Evolutionary conservation across 2,329 filamentous ascomycete species (phyloP), one percentile per base, ranked within the genome.

Genomic region (Didymella arachidicola): DNA sequence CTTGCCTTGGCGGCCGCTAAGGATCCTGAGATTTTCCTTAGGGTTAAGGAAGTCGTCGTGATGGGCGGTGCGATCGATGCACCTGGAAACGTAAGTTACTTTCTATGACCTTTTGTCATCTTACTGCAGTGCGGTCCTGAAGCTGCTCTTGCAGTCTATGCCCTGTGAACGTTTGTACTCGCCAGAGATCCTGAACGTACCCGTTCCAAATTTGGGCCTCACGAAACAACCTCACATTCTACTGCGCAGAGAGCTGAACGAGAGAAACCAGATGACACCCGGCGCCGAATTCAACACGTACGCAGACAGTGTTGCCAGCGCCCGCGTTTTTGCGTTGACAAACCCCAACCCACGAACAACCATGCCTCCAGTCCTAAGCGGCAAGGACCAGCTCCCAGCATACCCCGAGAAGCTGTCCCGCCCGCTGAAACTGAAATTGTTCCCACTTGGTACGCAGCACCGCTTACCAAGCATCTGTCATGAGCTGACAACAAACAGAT

Each of bases 261-360:
- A 51, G 16, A 67, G 67, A 46, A 79, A 79, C 60, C 76, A 83
- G 81, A 84, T 88, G 65, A 89, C 86, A 0, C 94, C 95, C 1
- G 86, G 89, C 12, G 92, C 91, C 62, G 95, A 99, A 76, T 99
- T 99, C 85, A 99, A 99, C 81, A 90, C 90, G 57, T 96, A 92
- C 72, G 93, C 95, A 57, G 96, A 99, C 63, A 76, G 77, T 46
- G 70, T 82, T 51, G 81, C 81, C 29, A 78, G 80, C 7, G 81
- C 81, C 1, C 75, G 81, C 42, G 69, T 83, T 32, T 82, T 81
- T 55, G 80, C 81, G 1, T 72, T 83, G 12, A 81, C 81, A n/a
- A 80, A 78, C 11, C 78, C 75, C 2, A 87, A 80, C 32, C 95
- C 95, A 0, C 78, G 83, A 12, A 90, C 88, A 2, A 97, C 93